Conservation (phyloP, 306 rosid genomes). For the Psophocarpus tetragonolobus region DNA sequence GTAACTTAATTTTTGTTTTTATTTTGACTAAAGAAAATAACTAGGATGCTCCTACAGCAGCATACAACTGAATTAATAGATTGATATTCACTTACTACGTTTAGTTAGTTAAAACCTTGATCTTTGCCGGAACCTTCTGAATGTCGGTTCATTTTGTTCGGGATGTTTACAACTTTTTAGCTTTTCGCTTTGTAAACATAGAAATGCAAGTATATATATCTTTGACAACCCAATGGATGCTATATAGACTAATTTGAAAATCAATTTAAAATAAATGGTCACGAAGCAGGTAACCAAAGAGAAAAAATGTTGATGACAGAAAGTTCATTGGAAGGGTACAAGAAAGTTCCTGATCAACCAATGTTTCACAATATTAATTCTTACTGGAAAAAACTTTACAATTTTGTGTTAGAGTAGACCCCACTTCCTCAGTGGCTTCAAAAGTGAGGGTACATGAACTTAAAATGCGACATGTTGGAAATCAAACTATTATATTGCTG, state of each 20-base stretch:
- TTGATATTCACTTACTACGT: background rate
- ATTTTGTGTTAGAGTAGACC: background rate
- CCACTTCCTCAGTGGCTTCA: background rate
- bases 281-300: background rate
- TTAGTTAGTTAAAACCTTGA: background rate
- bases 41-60: background rate
- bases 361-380: too few species aligned
- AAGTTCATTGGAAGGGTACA: too few species aligned
- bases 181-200: background rate
- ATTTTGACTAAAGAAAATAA: background rate
- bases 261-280: background rate
- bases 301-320: background rate
- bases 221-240: background rate
- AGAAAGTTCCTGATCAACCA: too few species aligned
- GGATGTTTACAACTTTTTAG: background rate
- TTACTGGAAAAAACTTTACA: background rate
- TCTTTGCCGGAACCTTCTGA: background rate
- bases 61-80: background rate
- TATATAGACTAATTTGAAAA: background rate
- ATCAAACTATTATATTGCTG: constrained; percentile 16
- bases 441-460: background rate
- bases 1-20: background rate
- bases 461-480: background rate
- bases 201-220: background rate
- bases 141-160: background rate